These are phyloP conservation scores for Dianthus caryophyllus DNA, from an alignment of 148 eudicot species.

Conservation along the genomic window DNA sequence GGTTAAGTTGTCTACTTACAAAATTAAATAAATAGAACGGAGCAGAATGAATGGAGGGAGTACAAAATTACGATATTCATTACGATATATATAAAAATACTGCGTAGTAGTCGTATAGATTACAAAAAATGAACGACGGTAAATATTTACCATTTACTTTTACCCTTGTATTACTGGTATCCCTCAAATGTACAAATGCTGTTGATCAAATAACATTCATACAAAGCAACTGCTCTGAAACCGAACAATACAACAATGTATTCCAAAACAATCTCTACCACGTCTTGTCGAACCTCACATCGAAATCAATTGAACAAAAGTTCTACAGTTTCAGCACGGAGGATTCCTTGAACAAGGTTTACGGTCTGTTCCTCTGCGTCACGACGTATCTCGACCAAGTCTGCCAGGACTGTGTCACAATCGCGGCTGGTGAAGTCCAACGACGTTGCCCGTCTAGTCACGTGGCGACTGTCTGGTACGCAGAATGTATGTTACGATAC, in stretches of 20 bases:
- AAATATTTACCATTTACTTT: not conserved
- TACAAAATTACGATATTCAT: too few relatives aligned
- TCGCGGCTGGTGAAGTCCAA: conserved; percentile 15
- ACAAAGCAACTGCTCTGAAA: conserved; percentile 15
- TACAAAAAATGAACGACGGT: not conserved
- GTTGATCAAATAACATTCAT: conserved; percentile 14
- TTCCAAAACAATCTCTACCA: conserved; percentile 13
- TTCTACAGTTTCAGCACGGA: conserved; percentile 10
- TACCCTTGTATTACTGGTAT: not conserved
- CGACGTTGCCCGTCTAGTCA: conserved; percentile 15
- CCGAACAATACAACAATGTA: not conserved
- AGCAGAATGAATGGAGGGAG: too few relatives aligned
- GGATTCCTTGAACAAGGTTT: conserved; percentile 14
- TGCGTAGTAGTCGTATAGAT: too few relatives aligned
- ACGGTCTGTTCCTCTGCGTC: conserved; percentile 25
- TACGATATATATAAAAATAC: too few relatives aligned
- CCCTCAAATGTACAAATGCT: conserved; percentile 8
- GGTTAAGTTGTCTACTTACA: too few relatives aligned
- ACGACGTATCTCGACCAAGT: conserved; percentile 5
- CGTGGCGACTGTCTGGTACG: conserved; percentile 24
- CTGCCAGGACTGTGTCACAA: conserved; percentile 16
- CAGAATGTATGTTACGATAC: conserved; percentile 25
- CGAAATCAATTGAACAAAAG: conserved; percentile 7
- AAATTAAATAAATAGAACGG: too few relatives aligned
- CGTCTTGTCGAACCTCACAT: conserved; percentile 20